Percentiles rank a stretch among this genome's conserved stretches.
These are phyloP conservation scores for Trichoderma polysporum DNA, from an alignment of 2,329 filamentous ascomycete species.

Conservation along the genomic window DNA sequence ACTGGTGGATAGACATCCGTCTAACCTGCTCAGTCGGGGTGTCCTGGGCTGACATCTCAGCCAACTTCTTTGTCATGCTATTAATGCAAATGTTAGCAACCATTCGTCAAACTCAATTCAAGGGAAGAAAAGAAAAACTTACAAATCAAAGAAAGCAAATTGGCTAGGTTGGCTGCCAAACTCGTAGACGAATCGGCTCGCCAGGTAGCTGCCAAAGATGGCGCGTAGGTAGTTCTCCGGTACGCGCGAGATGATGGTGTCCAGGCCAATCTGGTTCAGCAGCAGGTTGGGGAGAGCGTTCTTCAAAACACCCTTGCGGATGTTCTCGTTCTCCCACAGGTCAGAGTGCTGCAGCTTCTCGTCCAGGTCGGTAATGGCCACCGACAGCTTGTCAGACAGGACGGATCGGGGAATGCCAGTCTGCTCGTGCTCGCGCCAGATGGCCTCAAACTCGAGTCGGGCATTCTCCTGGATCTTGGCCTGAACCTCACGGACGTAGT, in stretches of 20 bases:
- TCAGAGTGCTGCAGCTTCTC: constrained; percentile 94
- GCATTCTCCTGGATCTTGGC: constrained; percentile 89
- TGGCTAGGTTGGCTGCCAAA: constrained; percentile 90
- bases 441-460: constrained; percentile 91
- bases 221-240: constrained; percentile 89
- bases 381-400: constrained; percentile 86
- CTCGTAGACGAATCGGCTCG: constrained; percentile 93
- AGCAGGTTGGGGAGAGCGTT: constrained; percentile 86
- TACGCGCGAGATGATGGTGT: constrained; percentile 81
- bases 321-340: constrained; percentile 79
- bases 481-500: constrained; percentile 91
- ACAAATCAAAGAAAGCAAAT: constrained; percentile 99
- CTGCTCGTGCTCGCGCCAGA: constrained; percentile 90
- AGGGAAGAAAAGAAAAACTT: constrained; percentile 44
- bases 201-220: constrained; percentile 95
- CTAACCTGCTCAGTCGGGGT: constrained; percentile 32
- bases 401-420: constrained; percentile 78
- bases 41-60: constrained; percentile 39
- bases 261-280: constrained; percentile 84
- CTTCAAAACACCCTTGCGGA: constrained; percentile 73
- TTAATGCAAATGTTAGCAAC: constrained; percentile 11
- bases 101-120: not conserved
- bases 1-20: constrained; percentile 29
- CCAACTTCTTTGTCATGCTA: constrained; percentile 66
- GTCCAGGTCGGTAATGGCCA: constrained; percentile 93